A percentile compares a stretch with the other conserved stretches of the same genome.
Conservation (phyloP, 805 yeast species). For the Candida xiaguanensis region DNA sequence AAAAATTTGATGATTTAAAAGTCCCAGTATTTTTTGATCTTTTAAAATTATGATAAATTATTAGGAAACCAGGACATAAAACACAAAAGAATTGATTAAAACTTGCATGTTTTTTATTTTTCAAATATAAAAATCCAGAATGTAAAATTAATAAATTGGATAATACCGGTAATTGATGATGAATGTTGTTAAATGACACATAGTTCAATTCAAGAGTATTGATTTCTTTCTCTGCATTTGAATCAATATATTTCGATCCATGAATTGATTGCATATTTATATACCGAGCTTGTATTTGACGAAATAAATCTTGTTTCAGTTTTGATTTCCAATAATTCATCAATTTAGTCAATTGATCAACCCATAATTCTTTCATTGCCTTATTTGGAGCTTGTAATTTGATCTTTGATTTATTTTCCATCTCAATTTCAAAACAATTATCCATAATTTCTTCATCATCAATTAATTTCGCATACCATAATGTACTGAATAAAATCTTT, state of each 20-base stretch:
- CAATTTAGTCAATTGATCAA: conserved; percentile 42
- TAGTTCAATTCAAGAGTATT: conserved; percentile 50
- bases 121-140: conserved; percentile 68
- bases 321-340: conserved; percentile 58
- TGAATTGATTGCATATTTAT: conserved; percentile 46
- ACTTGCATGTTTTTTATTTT: conserved; percentile 62
- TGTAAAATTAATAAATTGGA: conserved; percentile 57
- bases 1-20: conserved; percentile 45
- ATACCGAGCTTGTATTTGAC: conserved; percentile 34
- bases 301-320: conserved; percentile 35
- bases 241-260: conserved; percentile 55
- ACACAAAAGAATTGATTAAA: conserved; percentile 62
- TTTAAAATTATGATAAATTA: conserved; percentile 50
- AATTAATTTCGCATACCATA: conserved; percentile 27
- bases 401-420: conserved; percentile 43
- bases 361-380: conserved; percentile 61
- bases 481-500: conserved; percentile 20
- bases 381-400: conserved; percentile 55
- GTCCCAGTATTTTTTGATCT: conserved; percentile 46
- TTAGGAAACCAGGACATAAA: conserved; percentile 65
- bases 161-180: conserved; percentile 54
- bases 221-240: conserved; percentile 41
- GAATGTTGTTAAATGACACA: conserved; percentile 47
- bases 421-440: conserved; percentile 50
- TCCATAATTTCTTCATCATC: conserved; percentile 34